Conservation (phyloP, 176 grass and related monocot genomes). For the Puya raimondii region DNA sequence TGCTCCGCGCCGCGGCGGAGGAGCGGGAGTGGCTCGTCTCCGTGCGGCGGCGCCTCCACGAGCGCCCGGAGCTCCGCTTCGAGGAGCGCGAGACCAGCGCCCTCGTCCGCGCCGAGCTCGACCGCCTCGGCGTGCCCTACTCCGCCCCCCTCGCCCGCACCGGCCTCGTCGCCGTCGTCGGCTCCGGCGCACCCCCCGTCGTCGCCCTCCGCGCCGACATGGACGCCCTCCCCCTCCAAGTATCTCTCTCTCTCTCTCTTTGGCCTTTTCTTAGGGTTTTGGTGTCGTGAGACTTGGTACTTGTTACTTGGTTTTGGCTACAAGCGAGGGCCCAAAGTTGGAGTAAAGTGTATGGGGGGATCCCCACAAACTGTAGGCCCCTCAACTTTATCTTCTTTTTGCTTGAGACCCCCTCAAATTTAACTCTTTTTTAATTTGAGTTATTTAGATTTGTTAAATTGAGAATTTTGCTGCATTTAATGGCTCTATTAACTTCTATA, state of each 20-base stretch:
- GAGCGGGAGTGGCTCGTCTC: slow-evolving; percentile 64
- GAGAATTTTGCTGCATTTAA: too few relatives aligned
- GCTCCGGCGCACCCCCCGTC: slow-evolving; percentile 55
- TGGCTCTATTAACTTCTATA: too few relatives aligned
- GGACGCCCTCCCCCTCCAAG: slow-evolving; percentile 84
- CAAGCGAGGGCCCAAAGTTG: too few relatives aligned
- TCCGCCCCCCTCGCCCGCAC: slow-evolving; percentile 48
- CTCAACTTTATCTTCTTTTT: too few relatives aligned
- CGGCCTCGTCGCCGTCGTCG: slow-evolving; percentile 60
- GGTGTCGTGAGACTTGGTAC: too few relatives aligned
- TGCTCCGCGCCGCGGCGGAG: slow-evolving; percentile 40
- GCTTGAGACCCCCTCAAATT: too few relatives aligned
- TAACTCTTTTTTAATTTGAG: too few relatives aligned
- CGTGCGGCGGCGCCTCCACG: slow-evolving; percentile 64
- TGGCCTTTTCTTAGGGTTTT: too few relatives aligned
- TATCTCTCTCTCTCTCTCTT: not conserved
- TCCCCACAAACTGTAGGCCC: too few relatives aligned
- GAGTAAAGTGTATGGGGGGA: too few relatives aligned
- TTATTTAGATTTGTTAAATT: too few relatives aligned
- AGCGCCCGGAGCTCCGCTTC: slow-evolving; percentile 80
- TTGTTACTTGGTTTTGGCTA: too few relatives aligned
- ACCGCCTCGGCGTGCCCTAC: slow-evolving; percentile 36
- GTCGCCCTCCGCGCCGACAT: slow-evolving; percentile 90
- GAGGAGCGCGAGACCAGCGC: slow-evolving; percentile 65
- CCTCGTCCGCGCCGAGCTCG: slow-evolving; percentile 71